Base-by-base conservation (phyloP, 2,329 filamentous ascomycete species). In the Chaetomium strumarium region DNA sequence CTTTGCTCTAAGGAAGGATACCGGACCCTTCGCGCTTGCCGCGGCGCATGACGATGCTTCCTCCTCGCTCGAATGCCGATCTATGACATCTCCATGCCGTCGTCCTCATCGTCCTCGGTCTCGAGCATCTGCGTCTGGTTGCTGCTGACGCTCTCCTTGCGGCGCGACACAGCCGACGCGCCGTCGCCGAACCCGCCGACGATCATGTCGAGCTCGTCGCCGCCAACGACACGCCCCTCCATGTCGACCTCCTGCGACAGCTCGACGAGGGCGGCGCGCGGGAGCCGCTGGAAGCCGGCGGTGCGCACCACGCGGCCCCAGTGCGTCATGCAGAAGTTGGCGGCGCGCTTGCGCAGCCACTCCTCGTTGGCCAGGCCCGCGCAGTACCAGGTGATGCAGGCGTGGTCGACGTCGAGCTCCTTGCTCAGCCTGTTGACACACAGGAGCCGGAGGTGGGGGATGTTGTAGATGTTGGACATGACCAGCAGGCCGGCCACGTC, bases 401-500 rank as follows among this genome's bases (percentile, higher is more conserved):
- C 92, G 65, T 96, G 90, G 55, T 95, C 89, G 37, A 97, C 86
- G 66, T 97, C 92, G 3, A 99, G 80, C 66, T 99, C 93, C 56
- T 89, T 87, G 51, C 88, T 86, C 3, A 99, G 78, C 9, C 93
- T 83, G 66, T 96, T 92, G 50, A 97, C 88, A 67, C 92, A 96
- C 1, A 97, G 78, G 8, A 96, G 80, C 17, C 92, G 87, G 20
- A 99, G 81, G 60, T 93, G 90, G 1, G 91, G 91, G 73, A 99
- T 95, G 66, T 96, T 92, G 72, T 99, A 99, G 43, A 97, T 88
- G 68, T 97, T 96, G 40, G 90, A 90, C 88, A 99, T 95, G 58
- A 99, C 92, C 3, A 99, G 79, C 69, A 99, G 83, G 9, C 93
- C 92, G 0, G 93, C 92, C 13, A 97, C 90, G 61, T 96, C 91